Evolutionary conservation across 768 basidiomycete species (phyloP).

Genomic region (Chalciporus piperatus): DNA sequence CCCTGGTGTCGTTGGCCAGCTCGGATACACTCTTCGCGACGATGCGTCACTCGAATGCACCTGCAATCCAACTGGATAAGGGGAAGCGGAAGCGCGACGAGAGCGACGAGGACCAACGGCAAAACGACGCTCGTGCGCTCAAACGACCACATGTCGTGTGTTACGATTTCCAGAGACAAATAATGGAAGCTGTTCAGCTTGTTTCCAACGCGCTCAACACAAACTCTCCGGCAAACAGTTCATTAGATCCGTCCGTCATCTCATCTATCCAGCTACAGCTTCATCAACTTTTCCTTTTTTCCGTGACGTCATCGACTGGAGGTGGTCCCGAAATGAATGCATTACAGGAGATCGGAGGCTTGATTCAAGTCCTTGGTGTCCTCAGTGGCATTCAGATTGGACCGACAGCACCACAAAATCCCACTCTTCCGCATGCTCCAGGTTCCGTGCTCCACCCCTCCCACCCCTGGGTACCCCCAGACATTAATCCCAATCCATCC

Average conservation of each 20-base stretch:
- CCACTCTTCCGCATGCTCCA: conserved; percentile 24
- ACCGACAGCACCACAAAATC: conserved; percentile 31
- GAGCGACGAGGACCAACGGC: conserved; percentile 32
- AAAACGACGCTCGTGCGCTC: conserved; percentile 25
- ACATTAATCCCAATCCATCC: conserved; percentile 16
- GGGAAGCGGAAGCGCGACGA: conserved; percentile 77
- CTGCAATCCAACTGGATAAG: conserved; percentile 60
- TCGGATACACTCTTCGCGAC: conserved; percentile 65
- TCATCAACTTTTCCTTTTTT: conserved; percentile 77
- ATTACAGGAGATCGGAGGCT: conserved; percentile 74
- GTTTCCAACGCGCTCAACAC: conserved; percentile 51
- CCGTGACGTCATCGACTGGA: conserved; percentile 62
- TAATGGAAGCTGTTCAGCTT: conserved; percentile 58
- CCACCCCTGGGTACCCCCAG: conserved; percentile 30
- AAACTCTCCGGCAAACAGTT: conserved; percentile 33
- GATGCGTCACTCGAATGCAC: conserved; percentile 60
- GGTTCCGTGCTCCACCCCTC: conserved; percentile 34
- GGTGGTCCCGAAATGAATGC: conserved; percentile 52
- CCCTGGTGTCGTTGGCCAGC: conserved; percentile 62
- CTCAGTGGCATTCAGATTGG: conserved; percentile 74
- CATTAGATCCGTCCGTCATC: conserved; percentile 56
- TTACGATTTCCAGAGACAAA: conserved; percentile 50
- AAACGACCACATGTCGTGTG: conserved; percentile 49
- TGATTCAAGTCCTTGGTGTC: conserved; percentile 80
- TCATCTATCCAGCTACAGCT: conserved; percentile 70